phyloP scores from a whole-genome alignment of 768 basidiomycete species.

The Psilocybe sp. region DNA sequence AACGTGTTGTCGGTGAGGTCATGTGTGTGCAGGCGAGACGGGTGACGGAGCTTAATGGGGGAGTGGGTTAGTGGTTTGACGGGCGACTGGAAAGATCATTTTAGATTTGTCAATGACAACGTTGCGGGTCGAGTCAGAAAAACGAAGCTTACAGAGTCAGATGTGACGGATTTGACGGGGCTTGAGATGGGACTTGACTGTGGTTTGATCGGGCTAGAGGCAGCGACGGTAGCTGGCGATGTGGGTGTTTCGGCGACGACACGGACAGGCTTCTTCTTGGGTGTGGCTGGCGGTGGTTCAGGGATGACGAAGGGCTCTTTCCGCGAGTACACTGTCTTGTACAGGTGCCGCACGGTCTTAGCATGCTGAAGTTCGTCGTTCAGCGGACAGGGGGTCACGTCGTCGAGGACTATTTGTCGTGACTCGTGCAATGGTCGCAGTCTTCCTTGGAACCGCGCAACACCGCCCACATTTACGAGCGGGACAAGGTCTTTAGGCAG shows the following conservation, averaged over 20 bases:
- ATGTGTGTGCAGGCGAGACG: constrained; percentile 60
- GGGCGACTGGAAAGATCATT: constrained; percentile 16
- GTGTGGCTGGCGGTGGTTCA: constrained; percentile 11
- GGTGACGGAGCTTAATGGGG: constrained; percentile 63
- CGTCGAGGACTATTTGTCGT: constrained; percentile 44
- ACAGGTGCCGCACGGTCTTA: constrained; percentile 48
- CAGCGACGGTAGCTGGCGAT: not conserved
- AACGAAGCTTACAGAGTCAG: constrained; percentile 16
- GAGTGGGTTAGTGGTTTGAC: constrained; percentile 22
- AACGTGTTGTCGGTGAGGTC: constrained; percentile 74
- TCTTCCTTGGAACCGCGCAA: constrained; percentile 47
- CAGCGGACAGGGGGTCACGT: constrained; percentile 42
- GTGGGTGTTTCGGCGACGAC: not conserved
- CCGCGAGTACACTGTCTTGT: constrained; percentile 48
- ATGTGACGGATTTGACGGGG: constrained; percentile 16
- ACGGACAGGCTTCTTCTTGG: constrained; percentile 6
- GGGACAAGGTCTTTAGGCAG: constrained; percentile 8
- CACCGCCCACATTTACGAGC: constrained; percentile 36
- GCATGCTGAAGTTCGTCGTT: constrained; percentile 65
- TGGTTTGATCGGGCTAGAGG: not conserved
- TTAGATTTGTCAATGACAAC: not conserved
- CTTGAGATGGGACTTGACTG: constrained; percentile 1
- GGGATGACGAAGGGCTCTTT: constrained; percentile 50
- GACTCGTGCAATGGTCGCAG: constrained; percentile 37
- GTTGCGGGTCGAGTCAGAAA: not conserved